Percentiles rank a stretch among this genome's conserved stretches.
Conservation (phyloP, 805 yeast genomes). For the Wickerhamomyces silvicola region DNA sequence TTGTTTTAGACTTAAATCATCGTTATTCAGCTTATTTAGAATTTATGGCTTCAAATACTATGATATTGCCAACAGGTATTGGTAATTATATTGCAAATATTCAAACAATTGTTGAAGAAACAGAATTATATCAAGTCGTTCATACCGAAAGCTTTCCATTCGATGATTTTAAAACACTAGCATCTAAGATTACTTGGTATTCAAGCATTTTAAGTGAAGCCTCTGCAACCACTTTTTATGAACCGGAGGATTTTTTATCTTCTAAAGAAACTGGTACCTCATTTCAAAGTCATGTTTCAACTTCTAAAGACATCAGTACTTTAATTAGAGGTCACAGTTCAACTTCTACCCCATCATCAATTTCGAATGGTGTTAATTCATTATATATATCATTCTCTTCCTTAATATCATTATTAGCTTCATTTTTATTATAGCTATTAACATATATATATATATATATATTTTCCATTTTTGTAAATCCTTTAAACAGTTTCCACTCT, state of each 20-base stretch:
- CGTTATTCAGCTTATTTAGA: conserved; percentile 11
- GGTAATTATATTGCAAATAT: conserved; percentile 28
- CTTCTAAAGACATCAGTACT: conserved; percentile 1
- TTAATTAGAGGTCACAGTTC: background rate
- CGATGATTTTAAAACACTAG: conserved; percentile 28
- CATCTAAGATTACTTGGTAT: conserved; percentile 23
- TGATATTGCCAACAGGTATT: conserved; percentile 28
- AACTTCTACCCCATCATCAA: background rate
- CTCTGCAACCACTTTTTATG: conserved; percentile 15
- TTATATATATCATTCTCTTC: conserved; percentile 9
- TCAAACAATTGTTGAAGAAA: conserved; percentile 20
- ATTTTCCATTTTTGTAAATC: conserved; percentile 8
- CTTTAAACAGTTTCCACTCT: conserved; percentile 16
- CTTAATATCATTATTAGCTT: conserved; percentile 7
- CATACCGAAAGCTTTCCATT: conserved; percentile 28
- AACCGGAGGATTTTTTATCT: conserved; percentile 18
- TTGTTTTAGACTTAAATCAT: conserved; percentile 14
- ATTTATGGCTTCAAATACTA: conserved; percentile 17
- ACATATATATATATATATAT: too few relatives aligned
- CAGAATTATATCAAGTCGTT: conserved; percentile 22
- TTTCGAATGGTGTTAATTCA: conserved; percentile 1
- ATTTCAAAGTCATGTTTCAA: conserved; percentile 1
- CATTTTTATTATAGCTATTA: conserved; percentile 8
- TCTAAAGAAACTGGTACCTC: too few relatives aligned
- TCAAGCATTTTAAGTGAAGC: conserved; percentile 9